Conservation (phyloP, 169 alveolate genomes). For the Plasmodium gallinaceum region DNA sequence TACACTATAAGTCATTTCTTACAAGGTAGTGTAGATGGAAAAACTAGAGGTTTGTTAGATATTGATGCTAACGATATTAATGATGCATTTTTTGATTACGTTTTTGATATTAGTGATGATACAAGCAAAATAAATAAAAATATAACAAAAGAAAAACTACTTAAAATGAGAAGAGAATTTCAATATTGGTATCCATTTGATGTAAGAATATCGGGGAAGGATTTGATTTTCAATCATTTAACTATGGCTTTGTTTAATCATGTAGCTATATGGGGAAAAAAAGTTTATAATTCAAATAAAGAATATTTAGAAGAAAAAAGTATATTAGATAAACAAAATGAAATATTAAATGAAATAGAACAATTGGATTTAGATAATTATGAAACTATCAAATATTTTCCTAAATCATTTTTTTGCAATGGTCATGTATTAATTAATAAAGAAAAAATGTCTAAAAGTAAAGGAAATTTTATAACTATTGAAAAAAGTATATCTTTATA, state of each 20-base stretch:
- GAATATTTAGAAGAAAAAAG: slow-evolving; percentile 48
- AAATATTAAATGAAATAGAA: slow-evolving; percentile 54
- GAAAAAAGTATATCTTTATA: slow-evolving; percentile 92
- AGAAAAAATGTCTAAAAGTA: slow-evolving; percentile 97
- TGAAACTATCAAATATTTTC: slow-evolving; percentile 86
- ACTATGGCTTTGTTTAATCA: slow-evolving; percentile 98
- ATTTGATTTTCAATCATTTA: slow-evolving; percentile 98
- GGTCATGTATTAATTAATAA: slow-evolving; percentile 97
- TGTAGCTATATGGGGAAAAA: slow-evolving; percentile 98
- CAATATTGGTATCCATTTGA: slow-evolving; percentile 95
- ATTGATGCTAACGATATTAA: slow-evolving; percentile 92
- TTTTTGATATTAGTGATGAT: slow-evolving; percentile 90
- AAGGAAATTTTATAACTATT: slow-evolving; percentile 97
- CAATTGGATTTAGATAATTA: slow-evolving; percentile 16
- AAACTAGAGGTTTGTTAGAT: slow-evolving; percentile 89
- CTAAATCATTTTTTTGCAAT: slow-evolving; percentile 96
- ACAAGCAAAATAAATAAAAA: slow-evolving; percentile 88
- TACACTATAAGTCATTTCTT: slow-evolving; percentile 98
- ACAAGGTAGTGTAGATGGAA: slow-evolving; percentile 94
- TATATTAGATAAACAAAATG: slow-evolving; percentile 53
- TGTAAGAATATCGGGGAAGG: slow-evolving; percentile 96
- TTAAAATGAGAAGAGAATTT: slow-evolving; percentile 93
- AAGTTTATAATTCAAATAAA: slow-evolving; percentile 15
- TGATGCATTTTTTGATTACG: slow-evolving; percentile 96
- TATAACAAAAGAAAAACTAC: slow-evolving; percentile 77